Percentiles rank a stretch among this genome's conserved stretches.
Conservation (phyloP, 345 rosid genomes). For the Boechera stricta region DNA sequence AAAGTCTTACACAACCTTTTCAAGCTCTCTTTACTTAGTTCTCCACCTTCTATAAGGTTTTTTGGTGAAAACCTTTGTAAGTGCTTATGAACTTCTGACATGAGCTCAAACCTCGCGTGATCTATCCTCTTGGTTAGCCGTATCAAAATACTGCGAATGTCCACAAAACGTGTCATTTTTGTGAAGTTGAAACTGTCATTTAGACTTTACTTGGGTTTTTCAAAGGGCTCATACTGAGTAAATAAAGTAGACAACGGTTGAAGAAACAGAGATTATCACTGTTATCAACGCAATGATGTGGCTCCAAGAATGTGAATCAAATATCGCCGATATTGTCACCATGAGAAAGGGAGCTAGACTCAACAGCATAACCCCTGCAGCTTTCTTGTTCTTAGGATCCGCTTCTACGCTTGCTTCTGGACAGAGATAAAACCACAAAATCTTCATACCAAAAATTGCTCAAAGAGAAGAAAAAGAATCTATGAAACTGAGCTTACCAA, state of each 20-base stretch:
- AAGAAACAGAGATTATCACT: conserved; percentile 27
- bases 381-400: conserved; percentile 36
- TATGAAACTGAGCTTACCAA: conserved; percentile 24
- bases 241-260: conserved; percentile 34
- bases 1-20: conserved; percentile 1
- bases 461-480: not conserved
- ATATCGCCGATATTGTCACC: conserved; percentile 21
- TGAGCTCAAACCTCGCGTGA: conserved; percentile 35
- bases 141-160: conserved; percentile 34
- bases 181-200: not conserved
- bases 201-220: not conserved
- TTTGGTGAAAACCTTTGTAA: conserved; percentile 33
- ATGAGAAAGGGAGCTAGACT: conserved; percentile 35
- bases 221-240: conserved; percentile 25
- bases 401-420: conserved; percentile 21
- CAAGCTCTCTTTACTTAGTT: conserved; percentile 38
- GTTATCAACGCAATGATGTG: conserved; percentile 24
- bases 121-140: conserved; percentile 31
- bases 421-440: not conserved
- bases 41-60: conserved; percentile 20
- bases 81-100: conserved; percentile 36
- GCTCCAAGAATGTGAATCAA: conserved; percentile 25
- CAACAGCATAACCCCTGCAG: conserved; percentile 33
- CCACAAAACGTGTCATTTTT: not conserved
- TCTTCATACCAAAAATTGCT: not conserved